Base-by-base conservation (phyloP, 2,329 filamentous ascomycete genomes). In the Fusarium dimerum region DNA sequence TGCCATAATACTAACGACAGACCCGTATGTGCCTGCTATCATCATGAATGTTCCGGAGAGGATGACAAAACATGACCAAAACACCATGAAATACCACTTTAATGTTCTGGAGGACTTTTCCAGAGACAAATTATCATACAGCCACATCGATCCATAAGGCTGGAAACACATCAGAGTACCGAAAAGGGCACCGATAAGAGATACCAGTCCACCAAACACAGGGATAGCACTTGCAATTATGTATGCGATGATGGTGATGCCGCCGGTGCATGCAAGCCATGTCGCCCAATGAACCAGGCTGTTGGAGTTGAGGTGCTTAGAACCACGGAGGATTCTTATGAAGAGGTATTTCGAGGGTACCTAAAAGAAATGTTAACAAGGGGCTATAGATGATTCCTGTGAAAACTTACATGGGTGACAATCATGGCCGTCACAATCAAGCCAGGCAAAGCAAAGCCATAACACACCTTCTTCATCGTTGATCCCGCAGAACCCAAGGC, bases 401-500 rank as follows among this genome's bases (percentile, higher is more conserved):
- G 30, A 36, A 12, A 36, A 36, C 32, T 36, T 10, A 36, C 32
- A 36, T 36, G 32, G 9, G 32, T 48, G n/a, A 63, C 47, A 2
- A 64, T 49, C n/a, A 54, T 58, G 7, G 50, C 54, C 6, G 56
- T 56, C 15, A 61, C 59, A 17, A 61, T 39, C 11, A 65, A 52
- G 15, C 62, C 62, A 1, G 62, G 62, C 2, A 65, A 43, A 15
- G 62, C 59, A 6, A 66, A 40, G 5, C 73, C 74, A 46, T 78
- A 77, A 44, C 64, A 67, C 15, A 76, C 61, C 52, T 71, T 76
- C 66, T 77, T 76, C 47, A 74, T 62, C 1, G 59, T 49, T 0
- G 42, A 9, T 2, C 75, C 75, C 1, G 73, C 75, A 20, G 72
- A 75, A 4, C 74, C 76, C 7, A 78, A 68, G 3, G 75, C 73